Evolutionary conservation across 805 yeast genomes (phyloP).

Genomic region (Starmerella apicola): DNA sequence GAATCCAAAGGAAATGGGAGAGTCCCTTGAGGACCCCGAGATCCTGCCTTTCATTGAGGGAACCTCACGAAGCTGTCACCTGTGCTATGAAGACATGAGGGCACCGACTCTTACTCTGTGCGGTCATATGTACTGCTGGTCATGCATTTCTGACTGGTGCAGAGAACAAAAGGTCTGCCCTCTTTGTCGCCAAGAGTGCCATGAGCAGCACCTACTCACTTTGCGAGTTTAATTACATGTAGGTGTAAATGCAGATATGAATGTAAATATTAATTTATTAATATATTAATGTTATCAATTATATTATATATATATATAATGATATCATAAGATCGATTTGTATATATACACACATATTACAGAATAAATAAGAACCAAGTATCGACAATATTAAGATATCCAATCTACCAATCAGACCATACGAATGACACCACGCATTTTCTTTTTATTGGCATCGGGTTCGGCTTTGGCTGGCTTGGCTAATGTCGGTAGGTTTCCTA

Average conservation of each 20-base stretch:
- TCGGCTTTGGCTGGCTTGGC: slow-evolving; percentile 2
- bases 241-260: not conserved
- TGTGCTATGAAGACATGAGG: slow-evolving; percentile 68
- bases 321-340: no score
- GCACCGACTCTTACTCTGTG: slow-evolving; percentile 80
- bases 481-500: slow-evolving; percentile 8
- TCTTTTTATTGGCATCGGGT: slow-evolving; percentile 1
- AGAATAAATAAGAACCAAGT: no score
- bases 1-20: slow-evolving; percentile 17
- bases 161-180: slow-evolving; percentile 85
- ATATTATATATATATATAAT: no score
- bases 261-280: no score
- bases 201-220: slow-evolving; percentile 51
- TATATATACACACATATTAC: no score
- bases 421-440: slow-evolving; percentile 10
- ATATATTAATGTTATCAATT: no score
- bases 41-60: slow-evolving; percentile 58
- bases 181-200: slow-evolving; percentile 61
- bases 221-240: slow-evolving; percentile 26
- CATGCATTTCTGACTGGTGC: slow-evolving; percentile 80
- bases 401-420: slow-evolving; percentile 11
- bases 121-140: slow-evolving; percentile 92
- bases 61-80: slow-evolving; percentile 62
- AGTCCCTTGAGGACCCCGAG: slow-evolving; percentile 46
- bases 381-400: no score